Conservation (phyloP, 352 stramenopile genomes). For the Globisporangium paddicum region DNA sequence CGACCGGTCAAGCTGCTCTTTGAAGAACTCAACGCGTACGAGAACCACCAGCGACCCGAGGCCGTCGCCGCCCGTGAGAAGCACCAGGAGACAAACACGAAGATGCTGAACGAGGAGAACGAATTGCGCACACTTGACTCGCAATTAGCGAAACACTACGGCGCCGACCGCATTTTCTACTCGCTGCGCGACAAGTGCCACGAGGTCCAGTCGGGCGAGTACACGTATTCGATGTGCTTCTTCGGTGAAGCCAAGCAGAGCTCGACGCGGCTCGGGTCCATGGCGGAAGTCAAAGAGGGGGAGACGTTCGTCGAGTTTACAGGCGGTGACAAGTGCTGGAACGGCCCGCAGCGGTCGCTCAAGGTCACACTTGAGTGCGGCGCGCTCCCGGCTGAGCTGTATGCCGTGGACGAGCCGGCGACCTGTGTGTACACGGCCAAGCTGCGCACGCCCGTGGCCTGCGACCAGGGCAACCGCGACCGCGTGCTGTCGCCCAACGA, state of each 20-base stretch:
- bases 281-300: conserved; percentile 32
- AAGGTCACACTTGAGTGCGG: conserved; percentile 73
- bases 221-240: conserved; percentile 86
- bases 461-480: conserved; percentile 32
- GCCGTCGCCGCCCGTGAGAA: conserved; percentile 41
- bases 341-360: conserved; percentile 77
- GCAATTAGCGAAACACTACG: conserved; percentile 52
- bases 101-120: conserved; percentile 30
- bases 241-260: conserved; percentile 85
- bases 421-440: conserved; percentile 86
- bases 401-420: conserved; percentile 72
- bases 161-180: conserved; percentile 56
- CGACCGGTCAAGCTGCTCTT: conserved; percentile 62
- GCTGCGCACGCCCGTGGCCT: conserved; percentile 74
- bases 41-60: conserved; percentile 40
- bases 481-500: conserved; percentile 28
- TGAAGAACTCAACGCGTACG: conserved; percentile 32
- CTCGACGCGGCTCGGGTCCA: conserved; percentile 62
- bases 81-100: conserved; percentile 31
- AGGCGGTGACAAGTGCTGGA: conserved; percentile 82
- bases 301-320: conserved; percentile 42
- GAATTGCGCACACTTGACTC: conserved; percentile 30
- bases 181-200: conserved; percentile 70
- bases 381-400: conserved; percentile 53
- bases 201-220: conserved; percentile 58